Evolutionary conservation across 1,284 basidiomycete species (phyloP).

Genomic region (Pseudozyma thailandica): DNA sequence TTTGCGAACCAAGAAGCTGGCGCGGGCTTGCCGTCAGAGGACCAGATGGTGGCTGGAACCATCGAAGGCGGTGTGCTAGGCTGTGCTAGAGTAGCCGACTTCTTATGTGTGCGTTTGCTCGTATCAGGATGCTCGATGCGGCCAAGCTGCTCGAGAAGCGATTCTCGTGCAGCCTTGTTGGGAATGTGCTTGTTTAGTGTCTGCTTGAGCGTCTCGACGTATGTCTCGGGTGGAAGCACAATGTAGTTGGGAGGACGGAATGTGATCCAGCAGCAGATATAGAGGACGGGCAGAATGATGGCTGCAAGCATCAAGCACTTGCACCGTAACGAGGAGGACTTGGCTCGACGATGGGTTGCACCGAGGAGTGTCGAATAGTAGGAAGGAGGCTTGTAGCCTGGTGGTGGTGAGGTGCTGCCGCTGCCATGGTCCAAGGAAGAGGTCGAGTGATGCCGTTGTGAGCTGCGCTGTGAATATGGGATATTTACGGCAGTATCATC

Average conservation of each 20-base stretch:
- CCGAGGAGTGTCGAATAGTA: constrained; percentile 31
- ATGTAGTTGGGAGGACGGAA: constrained; percentile 48
- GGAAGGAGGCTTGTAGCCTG: constrained; percentile 39
- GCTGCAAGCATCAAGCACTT: constrained; percentile 20
- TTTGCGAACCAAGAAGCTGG: constrained; percentile 32
- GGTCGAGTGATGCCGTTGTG: constrained; percentile 16
- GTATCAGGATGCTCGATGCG: constrained; percentile 24
- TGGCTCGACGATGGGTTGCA: constrained; percentile 26
- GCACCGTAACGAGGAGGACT: constrained; percentile 33
- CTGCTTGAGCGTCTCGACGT: constrained; percentile 27
- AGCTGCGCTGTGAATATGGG: constrained; percentile 16
- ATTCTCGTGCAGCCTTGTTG: constrained; percentile 20
- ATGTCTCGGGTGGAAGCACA: constrained; percentile 37
- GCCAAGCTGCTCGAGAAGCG: constrained; percentile 27
- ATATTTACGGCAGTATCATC: constrained; percentile 27
- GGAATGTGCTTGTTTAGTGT: constrained; percentile 42
- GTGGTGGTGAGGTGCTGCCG: constrained; percentile 34
- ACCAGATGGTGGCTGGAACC: constrained; percentile 43
- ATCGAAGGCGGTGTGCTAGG: constrained; percentile 7
- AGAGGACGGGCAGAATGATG: constrained; percentile 23
- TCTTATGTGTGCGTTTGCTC: background rate
- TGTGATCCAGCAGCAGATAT: constrained; percentile 38
- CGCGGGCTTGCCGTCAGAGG: constrained; percentile 44
- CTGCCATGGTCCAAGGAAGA: constrained; percentile 7
- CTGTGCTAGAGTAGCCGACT: constrained; percentile 1